Evolutionary conservation across 2,329 filamentous ascomycete species (phyloP).

Genomic region (Pestalotiopsis sp.): DNA sequence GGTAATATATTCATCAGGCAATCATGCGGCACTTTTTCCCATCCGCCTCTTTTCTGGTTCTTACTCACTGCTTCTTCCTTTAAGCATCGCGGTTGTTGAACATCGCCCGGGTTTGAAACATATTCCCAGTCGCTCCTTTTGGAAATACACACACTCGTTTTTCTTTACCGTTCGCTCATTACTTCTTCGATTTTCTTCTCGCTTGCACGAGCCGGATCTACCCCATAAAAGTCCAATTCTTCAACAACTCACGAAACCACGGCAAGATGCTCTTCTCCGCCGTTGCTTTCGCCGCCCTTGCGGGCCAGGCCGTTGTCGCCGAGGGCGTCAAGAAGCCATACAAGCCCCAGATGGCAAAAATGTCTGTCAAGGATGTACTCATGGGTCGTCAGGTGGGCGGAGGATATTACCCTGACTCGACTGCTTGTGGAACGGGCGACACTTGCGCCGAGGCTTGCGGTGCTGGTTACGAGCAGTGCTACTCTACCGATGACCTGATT

Average conservation of each 20-base stretch:
- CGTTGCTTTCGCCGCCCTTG: conserved; percentile 21
- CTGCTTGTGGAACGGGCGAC: conserved; percentile 27
- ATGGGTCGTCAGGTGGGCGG: conserved; percentile 23
- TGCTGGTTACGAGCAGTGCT: conserved; percentile 29
- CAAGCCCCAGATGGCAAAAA: conserved; percentile 24
- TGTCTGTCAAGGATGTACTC: conserved; percentile 26
- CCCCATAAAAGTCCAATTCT: neutral
- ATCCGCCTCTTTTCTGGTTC: neutral
- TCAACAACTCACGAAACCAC: neutral
- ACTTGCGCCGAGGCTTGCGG: conserved; percentile 36
- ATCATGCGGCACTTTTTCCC: conserved; percentile 3
- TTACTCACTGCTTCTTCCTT: neutral
- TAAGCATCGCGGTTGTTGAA: neutral
- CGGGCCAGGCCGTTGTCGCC: conserved; percentile 23
- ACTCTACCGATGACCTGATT: conserved; percentile 41
- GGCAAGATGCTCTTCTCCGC: conserved; percentile 25
- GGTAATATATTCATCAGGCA: conserved; percentile 1
- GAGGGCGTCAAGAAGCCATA: conserved; percentile 23
- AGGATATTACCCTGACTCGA: conserved; percentile 26
- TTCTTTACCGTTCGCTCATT: neutral
- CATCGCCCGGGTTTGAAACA: neutral
- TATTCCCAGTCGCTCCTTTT: neutral
- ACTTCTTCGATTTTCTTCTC: neutral
- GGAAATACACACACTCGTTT: neutral
- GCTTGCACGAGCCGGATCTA: neutral